These are phyloP conservation scores for Daldinia caldariorum DNA, from an alignment of 495 filamentous ascomycete species.

Conservation along the genomic window DNA sequence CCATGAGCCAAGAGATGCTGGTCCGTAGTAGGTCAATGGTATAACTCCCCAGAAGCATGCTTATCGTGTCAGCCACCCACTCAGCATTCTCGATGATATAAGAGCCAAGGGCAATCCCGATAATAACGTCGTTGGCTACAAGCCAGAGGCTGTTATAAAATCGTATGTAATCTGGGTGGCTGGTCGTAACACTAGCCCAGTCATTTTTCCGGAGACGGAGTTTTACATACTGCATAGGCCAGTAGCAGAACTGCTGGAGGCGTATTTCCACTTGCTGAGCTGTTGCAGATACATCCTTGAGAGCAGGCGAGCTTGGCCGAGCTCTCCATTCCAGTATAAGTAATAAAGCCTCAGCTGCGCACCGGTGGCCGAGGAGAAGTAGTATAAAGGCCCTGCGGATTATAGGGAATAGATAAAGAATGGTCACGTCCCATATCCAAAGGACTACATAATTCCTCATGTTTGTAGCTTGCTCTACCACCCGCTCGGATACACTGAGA, in stretches of 20 bases:
- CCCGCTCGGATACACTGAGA: conserved; percentile 91
- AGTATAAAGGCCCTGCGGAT: conserved; percentile 77
- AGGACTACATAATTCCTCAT: conserved; percentile 78
- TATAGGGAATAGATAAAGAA: conserved; percentile 80
- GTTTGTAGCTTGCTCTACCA: conserved; percentile 91
- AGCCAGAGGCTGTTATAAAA: conserved; percentile 99
- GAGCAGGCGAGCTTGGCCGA: conserved; percentile 78
- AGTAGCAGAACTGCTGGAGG: conserved; percentile 98
- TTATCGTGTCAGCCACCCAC: conserved; percentile 85
- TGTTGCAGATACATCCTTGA: conserved; percentile 96
- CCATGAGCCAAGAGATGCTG: conserved; percentile 96
- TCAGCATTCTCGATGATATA: conserved; percentile 96
- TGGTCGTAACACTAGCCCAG: conserved; percentile 95
- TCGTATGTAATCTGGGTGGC: conserved; percentile 97
- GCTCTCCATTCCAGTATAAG: conserved; percentile 88
- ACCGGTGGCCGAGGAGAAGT: conserved; percentile 80
- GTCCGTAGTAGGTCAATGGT: conserved; percentile 88
- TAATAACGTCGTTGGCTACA: conserved; percentile 98
- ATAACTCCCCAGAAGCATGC: conserved; percentile 78
- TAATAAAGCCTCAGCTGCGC: conserved; percentile 82
- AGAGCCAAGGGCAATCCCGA: conserved; percentile 93
- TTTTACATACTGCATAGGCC: conserved; percentile 95
- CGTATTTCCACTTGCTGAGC: conserved; percentile 99
- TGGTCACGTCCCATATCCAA: conserved; percentile 74
- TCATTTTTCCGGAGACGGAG: conserved; percentile 86